These are phyloP conservation scores for Alternaria ethzedia DNA, from an alignment of 2,329 filamentous ascomycete genomes.

Conservation along the genomic window DNA sequence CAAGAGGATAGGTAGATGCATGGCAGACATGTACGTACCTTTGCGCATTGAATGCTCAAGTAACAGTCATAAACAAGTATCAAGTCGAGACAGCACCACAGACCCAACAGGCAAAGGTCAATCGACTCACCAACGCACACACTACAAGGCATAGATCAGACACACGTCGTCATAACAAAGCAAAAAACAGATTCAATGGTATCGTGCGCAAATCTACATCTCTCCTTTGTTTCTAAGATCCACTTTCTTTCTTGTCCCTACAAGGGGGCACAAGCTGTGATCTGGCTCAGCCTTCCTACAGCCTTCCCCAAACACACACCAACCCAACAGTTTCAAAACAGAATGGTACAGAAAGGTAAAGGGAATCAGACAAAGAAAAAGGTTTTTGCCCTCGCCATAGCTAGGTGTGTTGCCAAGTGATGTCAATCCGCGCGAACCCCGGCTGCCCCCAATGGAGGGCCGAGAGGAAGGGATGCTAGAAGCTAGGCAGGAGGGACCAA, in stretches of 20 bases:
- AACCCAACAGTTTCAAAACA: not conserved
- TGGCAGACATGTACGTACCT: not conserved
- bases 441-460: not conserved
- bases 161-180: not conserved
- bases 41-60: not conserved
- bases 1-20: not conserved
- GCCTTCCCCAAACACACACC: constrained; percentile 2
- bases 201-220: constrained; percentile 4
- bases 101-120: not conserved
- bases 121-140: not conserved
- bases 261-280: not conserved
- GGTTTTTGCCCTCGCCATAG: not conserved
- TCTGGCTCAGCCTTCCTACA: constrained; percentile 23
- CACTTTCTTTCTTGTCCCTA: constrained; percentile 2
- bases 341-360: not conserved
- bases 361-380: not conserved
- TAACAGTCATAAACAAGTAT: not conserved
- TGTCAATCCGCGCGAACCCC: not conserved
- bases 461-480: not conserved
- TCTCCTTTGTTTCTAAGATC: not conserved
- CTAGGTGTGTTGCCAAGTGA: not conserved
- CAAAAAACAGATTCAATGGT: constrained; percentile 2
- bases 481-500: not conserved
- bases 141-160: not conserved
- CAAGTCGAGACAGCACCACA: not conserved